These are phyloP conservation scores for Paxillus ammoniavirescens DNA, from an alignment of 768 basidiomycete species.

Conservation along the genomic window DNA sequence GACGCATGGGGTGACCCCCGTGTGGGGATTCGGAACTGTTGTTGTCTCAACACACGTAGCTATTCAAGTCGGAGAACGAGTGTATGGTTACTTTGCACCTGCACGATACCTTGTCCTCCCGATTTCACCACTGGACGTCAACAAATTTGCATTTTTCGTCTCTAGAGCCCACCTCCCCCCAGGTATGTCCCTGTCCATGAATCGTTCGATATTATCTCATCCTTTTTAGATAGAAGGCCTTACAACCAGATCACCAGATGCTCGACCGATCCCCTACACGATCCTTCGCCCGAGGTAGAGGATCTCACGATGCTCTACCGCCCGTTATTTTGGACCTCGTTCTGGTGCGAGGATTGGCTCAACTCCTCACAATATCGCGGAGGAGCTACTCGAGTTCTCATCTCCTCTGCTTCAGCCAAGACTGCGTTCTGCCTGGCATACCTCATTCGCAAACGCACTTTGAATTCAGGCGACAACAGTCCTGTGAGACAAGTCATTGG, in stretches of 20 bases:
- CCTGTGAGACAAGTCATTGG: conserved; percentile 46
- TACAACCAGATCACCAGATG: conserved; percentile 71
- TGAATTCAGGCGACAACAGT: neutral
- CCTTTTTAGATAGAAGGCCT: conserved; percentile 56
- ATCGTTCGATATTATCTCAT: neutral
- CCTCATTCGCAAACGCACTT: conserved; percentile 47
- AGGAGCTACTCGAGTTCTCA: conserved; percentile 46
- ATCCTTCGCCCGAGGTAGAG: conserved; percentile 44
- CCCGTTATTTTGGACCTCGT: conserved; percentile 74
- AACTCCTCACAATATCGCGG: conserved; percentile 48
- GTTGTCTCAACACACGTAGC: conserved; percentile 46
- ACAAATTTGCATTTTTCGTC: conserved; percentile 52
- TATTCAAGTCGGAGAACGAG: conserved; percentile 52
- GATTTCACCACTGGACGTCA: conserved; percentile 50
- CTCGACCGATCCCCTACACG: conserved; percentile 52
- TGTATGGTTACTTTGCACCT: conserved; percentile 63
- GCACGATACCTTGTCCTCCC: conserved; percentile 54
- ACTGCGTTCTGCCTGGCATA: conserved; percentile 72
- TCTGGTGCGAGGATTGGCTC: conserved; percentile 75
- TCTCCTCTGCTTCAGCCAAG: conserved; percentile 72
- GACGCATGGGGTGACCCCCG: conserved; percentile 64
- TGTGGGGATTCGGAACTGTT: conserved; percentile 71
- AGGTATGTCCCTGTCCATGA: conserved; percentile 33
- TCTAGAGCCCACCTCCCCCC: conserved; percentile 60
- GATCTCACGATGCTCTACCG: conserved; percentile 72